Evolutionary conservation across 352 stramenopile species (phyloP).

Genomic region (Phytophthora fragariaefolia): DNA sequence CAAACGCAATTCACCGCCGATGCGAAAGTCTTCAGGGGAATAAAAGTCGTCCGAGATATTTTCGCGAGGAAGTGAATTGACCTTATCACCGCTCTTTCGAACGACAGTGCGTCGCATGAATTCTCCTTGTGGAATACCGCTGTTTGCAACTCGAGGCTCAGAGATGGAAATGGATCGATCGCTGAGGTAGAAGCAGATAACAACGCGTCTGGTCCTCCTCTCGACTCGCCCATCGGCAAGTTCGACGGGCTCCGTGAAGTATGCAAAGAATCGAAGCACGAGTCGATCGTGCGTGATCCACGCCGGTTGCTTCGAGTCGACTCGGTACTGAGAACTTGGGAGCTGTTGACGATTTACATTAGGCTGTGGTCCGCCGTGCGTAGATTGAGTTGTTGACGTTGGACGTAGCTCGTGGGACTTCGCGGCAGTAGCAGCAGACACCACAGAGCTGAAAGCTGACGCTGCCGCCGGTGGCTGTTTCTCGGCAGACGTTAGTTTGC

Average conservation of each 20-base stretch:
- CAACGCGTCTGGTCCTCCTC: slow-evolving; percentile 58
- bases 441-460: slow-evolving; percentile 9
- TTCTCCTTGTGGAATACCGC: slow-evolving; percentile 87
- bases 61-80: slow-evolving; percentile 27
- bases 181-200: slow-evolving; percentile 85
- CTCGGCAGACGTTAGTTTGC: slow-evolving; percentile 44
- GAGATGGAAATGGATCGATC: slow-evolving; percentile 88
- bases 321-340: slow-evolving; percentile 53
- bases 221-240: slow-evolving; percentile 26
- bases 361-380: slow-evolving; percentile 20
- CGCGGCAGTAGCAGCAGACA: slow-evolving; percentile 17
- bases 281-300: slow-evolving; percentile 82
- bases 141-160: slow-evolving; percentile 89
- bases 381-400: slow-evolving; percentile 15
- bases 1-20: slow-evolving; percentile 80
- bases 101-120: slow-evolving; percentile 84
- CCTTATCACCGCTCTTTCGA: slow-evolving; percentile 38
- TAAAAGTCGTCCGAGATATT: slow-evolving; percentile 38
- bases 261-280: slow-evolving; percentile 92
- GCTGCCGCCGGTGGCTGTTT: slow-evolving; percentile 3
- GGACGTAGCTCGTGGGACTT: slow-evolving; percentile 15
- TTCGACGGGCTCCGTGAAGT: slow-evolving; percentile 62
- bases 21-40: slow-evolving; percentile 74
- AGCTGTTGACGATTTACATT: slow-evolving; percentile 20
- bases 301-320: slow-evolving; percentile 52